Percentiles rank a stretch among this genome's conserved stretches.
Evolutionary conservation across 495 filamentous ascomycete genomes (phyloP).

Genomic region (Daldinia decipiens): DNA sequence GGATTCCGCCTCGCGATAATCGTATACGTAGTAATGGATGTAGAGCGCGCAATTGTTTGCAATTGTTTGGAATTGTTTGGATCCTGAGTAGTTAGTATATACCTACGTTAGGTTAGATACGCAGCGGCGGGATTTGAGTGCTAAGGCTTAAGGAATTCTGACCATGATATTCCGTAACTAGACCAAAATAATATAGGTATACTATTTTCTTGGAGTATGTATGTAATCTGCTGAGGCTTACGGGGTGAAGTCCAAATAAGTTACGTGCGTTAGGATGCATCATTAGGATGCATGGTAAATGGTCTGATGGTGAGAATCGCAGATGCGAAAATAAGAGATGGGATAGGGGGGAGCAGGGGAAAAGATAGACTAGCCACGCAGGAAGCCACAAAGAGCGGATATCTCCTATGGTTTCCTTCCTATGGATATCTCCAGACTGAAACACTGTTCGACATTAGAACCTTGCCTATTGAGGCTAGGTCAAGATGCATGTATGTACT

Average conservation of each 20-base stretch:
- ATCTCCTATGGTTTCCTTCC: slow-evolving; percentile 9
- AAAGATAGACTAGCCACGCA: slow-evolving; percentile 11
- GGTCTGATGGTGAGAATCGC: neutral
- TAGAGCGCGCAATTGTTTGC: neutral
- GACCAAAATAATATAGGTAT: neutral
- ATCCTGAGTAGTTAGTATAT: neutral
- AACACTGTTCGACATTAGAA: slow-evolving; percentile 29
- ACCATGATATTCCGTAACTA: no score
- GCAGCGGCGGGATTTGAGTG: neutral
- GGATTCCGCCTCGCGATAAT: neutral
- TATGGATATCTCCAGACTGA: slow-evolving; percentile 31
- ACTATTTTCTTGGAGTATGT: neutral
- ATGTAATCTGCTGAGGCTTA: neutral
- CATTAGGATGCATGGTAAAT: no score
- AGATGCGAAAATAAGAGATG: neutral
- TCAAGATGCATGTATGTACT: slow-evolving; percentile 21
- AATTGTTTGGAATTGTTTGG: neutral
- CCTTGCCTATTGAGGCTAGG: slow-evolving; percentile 17
- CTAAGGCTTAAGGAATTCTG: neutral
- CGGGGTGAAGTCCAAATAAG: neutral
- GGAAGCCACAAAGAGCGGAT: slow-evolving; percentile 27
- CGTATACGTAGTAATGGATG: no score
- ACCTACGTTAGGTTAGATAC: no score
- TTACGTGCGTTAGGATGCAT: neutral
- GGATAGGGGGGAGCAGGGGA: neutral